A percentile compares a stretch with the other conserved stretches of the same genome.
Evolutionary conservation across 2,329 filamentous ascomycete species (phyloP).

Genomic region (Xylaria sp.): DNA sequence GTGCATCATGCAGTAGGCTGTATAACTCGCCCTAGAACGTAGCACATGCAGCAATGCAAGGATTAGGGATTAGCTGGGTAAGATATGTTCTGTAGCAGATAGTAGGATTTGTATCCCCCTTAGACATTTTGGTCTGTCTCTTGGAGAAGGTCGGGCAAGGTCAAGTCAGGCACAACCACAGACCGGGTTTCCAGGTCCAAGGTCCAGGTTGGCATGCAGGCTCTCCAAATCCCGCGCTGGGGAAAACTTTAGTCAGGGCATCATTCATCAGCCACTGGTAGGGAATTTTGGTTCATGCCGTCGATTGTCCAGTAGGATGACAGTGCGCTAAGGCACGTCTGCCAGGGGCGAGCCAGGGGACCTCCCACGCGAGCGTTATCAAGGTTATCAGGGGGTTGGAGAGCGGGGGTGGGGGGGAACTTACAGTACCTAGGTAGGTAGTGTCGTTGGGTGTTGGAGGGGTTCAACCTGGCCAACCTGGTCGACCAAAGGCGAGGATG

Average conservation of each 20-base stretch:
- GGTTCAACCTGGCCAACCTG: not conserved
- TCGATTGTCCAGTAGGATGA: conserved; percentile 12
- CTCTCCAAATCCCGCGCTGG: conserved; percentile 21
- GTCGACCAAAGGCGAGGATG: too few relatives aligned
- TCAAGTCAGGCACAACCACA: conserved; percentile 30
- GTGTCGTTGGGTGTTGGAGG: not conserved
- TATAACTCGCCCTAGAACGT: too few relatives aligned
- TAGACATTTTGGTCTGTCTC: conserved; percentile 7
- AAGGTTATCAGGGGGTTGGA: conserved; percentile 5
- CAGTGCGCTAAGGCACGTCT: not conserved
- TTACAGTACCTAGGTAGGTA: too few relatives aligned
- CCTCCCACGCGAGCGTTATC: conserved; percentile 19
- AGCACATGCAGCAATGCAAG: not conserved
- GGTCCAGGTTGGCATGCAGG: not conserved
- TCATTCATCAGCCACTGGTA: conserved; percentile 1
- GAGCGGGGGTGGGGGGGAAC: conserved; percentile 10
- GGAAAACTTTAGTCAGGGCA: not conserved
- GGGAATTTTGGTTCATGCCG: not conserved
- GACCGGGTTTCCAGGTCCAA: conserved; percentile 2
- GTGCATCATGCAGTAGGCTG: too few relatives aligned
- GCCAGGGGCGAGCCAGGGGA: not conserved
- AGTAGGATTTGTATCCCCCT: conserved; percentile 8
- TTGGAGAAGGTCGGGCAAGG: conserved; percentile 25
- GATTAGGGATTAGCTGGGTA: conserved; percentile 8
- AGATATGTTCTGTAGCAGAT: not conserved